phyloP scores from a whole-genome alignment of 495 filamentous ascomycete species.

The Aspergillus coremiiformis region DNA sequence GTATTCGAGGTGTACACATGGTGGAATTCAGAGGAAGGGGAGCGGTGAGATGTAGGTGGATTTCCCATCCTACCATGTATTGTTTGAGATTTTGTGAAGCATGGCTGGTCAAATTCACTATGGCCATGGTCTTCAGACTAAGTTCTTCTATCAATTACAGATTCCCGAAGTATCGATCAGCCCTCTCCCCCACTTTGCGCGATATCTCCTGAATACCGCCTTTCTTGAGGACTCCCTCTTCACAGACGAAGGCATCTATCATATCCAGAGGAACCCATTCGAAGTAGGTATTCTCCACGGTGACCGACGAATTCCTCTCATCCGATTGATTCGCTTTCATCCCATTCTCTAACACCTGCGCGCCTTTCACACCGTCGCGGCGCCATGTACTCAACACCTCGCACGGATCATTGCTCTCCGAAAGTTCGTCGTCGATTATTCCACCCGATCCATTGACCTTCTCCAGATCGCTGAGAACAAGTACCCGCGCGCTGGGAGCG shows the following conservation, averaged over 20 bases:
- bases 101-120: neutral
- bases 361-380: conserved; percentile 16
- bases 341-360: conserved; percentile 15
- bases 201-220: conserved; percentile 26
- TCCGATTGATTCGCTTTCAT: neutral
- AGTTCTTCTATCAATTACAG: conserved; percentile 12
- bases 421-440: conserved; percentile 24
- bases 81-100: neutral
- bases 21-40: too few relatives aligned
- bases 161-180: conserved; percentile 28
- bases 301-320: conserved; percentile 16
- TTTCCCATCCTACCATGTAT: too few relatives aligned
- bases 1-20: too few relatives aligned
- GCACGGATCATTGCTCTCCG: conserved; percentile 43
- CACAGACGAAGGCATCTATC: conserved; percentile 52
- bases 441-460: conserved; percentile 49
- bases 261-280: conserved; percentile 53
- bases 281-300: conserved; percentile 54
- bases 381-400: conserved; percentile 46
- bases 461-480: conserved; percentile 51
- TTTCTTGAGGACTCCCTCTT: conserved; percentile 34
- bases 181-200: conserved; percentile 19
- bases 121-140: neutral
- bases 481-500: conserved; percentile 34
- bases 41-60: too few relatives aligned